These are phyloP conservation scores for Penicillium concentricum DNA, from an alignment of 2,329 filamentous ascomycete species.

Conservation along the genomic window DNA sequence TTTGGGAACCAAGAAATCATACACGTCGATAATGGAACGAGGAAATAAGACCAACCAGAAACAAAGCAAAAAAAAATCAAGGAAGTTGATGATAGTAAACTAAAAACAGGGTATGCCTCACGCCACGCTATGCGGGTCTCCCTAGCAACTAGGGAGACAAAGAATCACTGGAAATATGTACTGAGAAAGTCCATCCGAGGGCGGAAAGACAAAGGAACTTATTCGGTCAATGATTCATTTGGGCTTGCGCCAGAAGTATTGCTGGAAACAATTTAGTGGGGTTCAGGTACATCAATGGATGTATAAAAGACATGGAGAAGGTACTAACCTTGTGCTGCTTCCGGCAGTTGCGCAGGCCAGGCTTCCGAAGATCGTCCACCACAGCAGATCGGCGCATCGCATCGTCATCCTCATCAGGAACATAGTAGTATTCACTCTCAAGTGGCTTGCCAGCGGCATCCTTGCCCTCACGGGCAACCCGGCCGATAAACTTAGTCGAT, in stretches of 20 bases:
- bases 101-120: slow-evolving; percentile 40
- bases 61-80: slow-evolving; percentile 24
- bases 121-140: slow-evolving; percentile 45
- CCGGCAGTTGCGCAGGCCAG: slow-evolving; percentile 81
- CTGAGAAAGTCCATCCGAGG: slow-evolving; percentile 25
- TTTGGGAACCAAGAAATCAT: slow-evolving; percentile 8
- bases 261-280: slow-evolving; percentile 46
- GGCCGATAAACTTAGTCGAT: slow-evolving; percentile 74
- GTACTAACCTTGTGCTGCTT: slow-evolving; percentile 91
- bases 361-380: slow-evolving; percentile 81
- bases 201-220: slow-evolving; percentile 6
- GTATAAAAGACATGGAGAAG: not conserved
- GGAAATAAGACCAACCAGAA: slow-evolving; percentile 9
- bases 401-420: slow-evolving; percentile 82
- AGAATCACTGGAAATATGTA: slow-evolving; percentile 37
- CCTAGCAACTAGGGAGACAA: slow-evolving; percentile 25
- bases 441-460: slow-evolving; percentile 91
- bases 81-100: slow-evolving; percentile 25
- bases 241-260: slow-evolving; percentile 71
- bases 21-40: slow-evolving; percentile 12
- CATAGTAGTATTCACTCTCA: slow-evolving; percentile 96
- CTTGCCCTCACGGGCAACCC: slow-evolving; percentile 87
- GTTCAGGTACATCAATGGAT: slow-evolving; percentile 1
- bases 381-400: slow-evolving; percentile 76
- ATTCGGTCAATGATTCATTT: slow-evolving; percentile 37